Conservation (phyloP, 345 rosid genomes). For the Cardamine chenopodiifolia region DNA sequence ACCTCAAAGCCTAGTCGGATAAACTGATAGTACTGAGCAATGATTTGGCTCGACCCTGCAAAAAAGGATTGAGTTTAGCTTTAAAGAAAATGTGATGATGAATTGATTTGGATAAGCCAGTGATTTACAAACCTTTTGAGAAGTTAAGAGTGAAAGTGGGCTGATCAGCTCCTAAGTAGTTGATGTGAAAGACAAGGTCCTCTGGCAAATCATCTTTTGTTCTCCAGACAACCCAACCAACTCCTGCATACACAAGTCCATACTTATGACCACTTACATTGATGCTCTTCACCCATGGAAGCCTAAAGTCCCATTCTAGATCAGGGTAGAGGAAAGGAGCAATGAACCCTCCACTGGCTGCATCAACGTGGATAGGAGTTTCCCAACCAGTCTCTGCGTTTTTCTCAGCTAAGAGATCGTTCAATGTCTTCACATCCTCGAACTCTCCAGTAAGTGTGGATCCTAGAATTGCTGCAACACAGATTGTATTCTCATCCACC, state of each 20-base stretch:
- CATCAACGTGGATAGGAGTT: conserved; percentile 77
- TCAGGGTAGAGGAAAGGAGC: conserved; percentile 76
- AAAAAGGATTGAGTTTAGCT: background rate
- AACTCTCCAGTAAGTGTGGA: conserved; percentile 80
- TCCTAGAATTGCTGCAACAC: conserved; percentile 83
- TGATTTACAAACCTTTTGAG: conserved; percentile 60
- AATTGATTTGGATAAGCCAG: background rate
- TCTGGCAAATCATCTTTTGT: conserved; percentile 81
- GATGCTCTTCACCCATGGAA: conserved; percentile 76
- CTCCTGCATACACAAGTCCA: conserved; percentile 81
- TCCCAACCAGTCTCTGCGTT: conserved; percentile 72
- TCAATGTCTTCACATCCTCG: conserved; percentile 69
- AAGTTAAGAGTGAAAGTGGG: conserved; percentile 88
- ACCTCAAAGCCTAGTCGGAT: conserved; percentile 77
- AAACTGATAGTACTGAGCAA: conserved; percentile 86
- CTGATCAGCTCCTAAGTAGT: conserved; percentile 77
- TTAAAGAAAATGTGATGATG: background rate
- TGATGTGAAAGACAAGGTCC: conserved; percentile 78
- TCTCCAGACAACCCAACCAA: conserved; percentile 85
- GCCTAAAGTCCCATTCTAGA: conserved; percentile 85
- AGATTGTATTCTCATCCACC: conserved; percentile 86
- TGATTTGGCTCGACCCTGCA: conserved; percentile 79
- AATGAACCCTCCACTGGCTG: conserved; percentile 82
- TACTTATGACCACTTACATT: conserved; percentile 81
- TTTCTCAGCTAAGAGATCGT: conserved; percentile 57